These are phyloP conservation scores for Colletotrichum lini DNA, from an alignment of 2,329 filamentous ascomycete genomes.

Conservation along the genomic window DNA sequence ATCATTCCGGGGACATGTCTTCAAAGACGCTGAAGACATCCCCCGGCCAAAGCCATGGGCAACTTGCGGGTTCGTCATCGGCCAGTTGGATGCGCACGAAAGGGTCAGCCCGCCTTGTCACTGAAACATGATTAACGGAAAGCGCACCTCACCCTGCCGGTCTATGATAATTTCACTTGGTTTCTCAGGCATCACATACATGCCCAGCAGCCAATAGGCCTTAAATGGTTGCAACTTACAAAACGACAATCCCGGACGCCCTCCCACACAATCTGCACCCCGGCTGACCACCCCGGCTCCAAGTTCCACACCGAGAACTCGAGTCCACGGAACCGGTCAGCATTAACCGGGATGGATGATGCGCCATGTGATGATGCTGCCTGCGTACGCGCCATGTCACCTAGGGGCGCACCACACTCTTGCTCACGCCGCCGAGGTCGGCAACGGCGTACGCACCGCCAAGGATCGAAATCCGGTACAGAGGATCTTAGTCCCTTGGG, in stretches of 20 bases:
- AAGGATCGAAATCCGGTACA: not conserved
- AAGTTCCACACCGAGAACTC: constrained; percentile 41
- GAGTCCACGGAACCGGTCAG: constrained; percentile 39
- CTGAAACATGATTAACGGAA: not conserved
- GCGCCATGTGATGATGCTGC: constrained; percentile 16
- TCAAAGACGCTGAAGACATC: not conserved
- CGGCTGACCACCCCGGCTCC: constrained; percentile 13
- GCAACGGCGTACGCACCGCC: not conserved
- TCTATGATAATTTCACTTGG: not conserved
- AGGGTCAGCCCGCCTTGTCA: not conserved
- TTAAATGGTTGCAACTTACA: not conserved
- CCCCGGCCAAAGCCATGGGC: not conserved
- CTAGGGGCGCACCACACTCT: not conserved
- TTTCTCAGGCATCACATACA: not conserved
- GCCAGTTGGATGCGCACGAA: not conserved
- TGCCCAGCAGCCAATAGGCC: not conserved
- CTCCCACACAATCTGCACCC: constrained; percentile 16
- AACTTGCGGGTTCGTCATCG: not conserved
- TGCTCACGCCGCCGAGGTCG: not conserved
- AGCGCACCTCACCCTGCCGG: not conserved
- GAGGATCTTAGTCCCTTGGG: not conserved
- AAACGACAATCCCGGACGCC: constrained; percentile 5
- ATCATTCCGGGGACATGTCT: constrained; percentile 1
- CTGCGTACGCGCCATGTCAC: not conserved
- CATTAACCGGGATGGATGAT: not conserved